These are phyloP conservation scores for Schizopora paradoxa DNA, from an alignment of 1,284 basidiomycete genomes.

Conservation along the genomic window DNA sequence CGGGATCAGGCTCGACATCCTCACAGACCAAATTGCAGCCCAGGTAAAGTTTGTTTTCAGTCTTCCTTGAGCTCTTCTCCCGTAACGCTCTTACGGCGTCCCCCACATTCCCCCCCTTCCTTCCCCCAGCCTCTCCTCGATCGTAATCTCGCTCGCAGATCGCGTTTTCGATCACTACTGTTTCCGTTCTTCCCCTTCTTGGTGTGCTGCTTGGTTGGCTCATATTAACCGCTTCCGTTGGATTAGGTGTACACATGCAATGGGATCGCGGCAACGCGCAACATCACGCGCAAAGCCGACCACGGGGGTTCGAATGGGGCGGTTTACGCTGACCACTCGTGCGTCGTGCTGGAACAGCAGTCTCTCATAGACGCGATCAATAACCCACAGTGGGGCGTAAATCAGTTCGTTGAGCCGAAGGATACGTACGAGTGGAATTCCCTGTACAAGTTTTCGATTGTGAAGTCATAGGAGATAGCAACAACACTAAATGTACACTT, in stretches of 20 bases:
- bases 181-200: background rate
- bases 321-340: conserved; percentile 38
- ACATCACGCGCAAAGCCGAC: conserved; percentile 37
- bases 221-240: conserved; percentile 21
- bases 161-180: no score
- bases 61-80: no score
- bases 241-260: conserved; percentile 46
- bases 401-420: conserved; percentile 40
- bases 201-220: background rate
- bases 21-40: conserved; percentile 40
- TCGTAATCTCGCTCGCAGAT: no score
- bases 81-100: no score
- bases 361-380: conserved; percentile 45
- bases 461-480: no score
- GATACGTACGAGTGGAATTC: no score
- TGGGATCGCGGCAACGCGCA: no score
- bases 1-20: conserved; percentile 35
- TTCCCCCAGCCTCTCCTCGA: no score
- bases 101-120: no score
- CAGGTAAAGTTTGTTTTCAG: no score
- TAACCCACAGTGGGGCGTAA: conserved; percentile 38
- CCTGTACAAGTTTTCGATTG: no score
- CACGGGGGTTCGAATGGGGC: conserved; percentile 39
- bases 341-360: conserved; percentile 45
- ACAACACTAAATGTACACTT: no score